phyloP scores from a whole-genome alignment of 208 protist species.

The Acanthamoeba divionensis region DNA sequence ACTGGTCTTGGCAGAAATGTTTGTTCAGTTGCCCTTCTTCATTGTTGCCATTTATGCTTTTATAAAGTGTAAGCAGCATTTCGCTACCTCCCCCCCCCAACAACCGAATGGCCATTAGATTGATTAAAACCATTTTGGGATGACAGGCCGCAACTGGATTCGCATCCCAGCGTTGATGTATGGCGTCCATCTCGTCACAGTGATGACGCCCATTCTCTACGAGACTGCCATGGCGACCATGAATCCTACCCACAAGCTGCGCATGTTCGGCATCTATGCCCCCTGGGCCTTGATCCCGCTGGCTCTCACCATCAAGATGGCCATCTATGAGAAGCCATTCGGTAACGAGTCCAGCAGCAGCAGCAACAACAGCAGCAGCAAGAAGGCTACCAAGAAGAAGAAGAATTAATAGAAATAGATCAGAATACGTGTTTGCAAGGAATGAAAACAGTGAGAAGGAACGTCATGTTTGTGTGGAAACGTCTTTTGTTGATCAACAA shows the following conservation, averaged over 20 bases:
- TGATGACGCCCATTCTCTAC: conserved; percentile 34
- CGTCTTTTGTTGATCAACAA: no score
- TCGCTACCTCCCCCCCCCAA: not conserved
- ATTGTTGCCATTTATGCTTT: conserved; percentile 63
- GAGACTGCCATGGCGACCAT: not conserved
- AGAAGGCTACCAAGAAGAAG: not conserved
- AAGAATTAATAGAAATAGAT: no score
- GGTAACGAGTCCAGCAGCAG: not conserved
- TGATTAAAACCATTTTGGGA: not conserved
- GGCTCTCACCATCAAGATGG: conserved; percentile 2
- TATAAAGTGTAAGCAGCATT: conserved; percentile 1
- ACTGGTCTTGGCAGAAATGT: conserved; percentile 49
- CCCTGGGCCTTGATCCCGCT: conserved; percentile 19
- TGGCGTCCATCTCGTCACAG: conserved; percentile 60
- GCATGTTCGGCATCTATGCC: conserved; percentile 15
- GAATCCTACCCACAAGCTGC: conserved; percentile 8
- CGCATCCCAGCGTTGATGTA: conserved; percentile 60
- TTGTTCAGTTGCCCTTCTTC: conserved; percentile 68
- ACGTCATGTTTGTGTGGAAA: no score
- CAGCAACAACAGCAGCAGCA: not conserved
- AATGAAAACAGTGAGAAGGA: no score
- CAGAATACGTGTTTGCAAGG: no score
- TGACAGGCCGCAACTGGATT: conserved; percentile 56
- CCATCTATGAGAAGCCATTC: conserved; percentile 3
- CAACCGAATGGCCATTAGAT: not conserved